Percentiles rank a stretch among this genome's conserved stretches.
phyloP scores from a whole-genome alignment of 2,329 filamentous ascomycete species.

The Fusarium torreyae region DNA sequence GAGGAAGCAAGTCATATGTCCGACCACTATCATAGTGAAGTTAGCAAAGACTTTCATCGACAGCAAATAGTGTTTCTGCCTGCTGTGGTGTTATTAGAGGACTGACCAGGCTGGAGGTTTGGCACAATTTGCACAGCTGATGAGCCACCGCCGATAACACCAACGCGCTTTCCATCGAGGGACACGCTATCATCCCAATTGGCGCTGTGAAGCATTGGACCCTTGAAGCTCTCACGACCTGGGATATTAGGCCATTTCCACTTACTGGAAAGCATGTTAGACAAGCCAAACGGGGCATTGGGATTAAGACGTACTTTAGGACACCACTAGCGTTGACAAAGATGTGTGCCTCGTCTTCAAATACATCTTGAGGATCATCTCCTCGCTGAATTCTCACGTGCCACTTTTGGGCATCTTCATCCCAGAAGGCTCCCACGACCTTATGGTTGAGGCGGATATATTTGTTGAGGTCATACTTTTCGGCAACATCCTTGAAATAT shows the following conservation, averaged over 20 bases:
- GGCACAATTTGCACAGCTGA: neutral
- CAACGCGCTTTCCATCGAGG: neutral
- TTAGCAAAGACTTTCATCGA: no score
- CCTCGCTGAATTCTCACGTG: neutral
- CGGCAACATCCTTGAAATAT: constrained; percentile 9
- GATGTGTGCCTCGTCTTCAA: constrained; percentile 1
- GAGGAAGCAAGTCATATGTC: no score
- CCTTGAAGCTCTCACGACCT: constrained; percentile 9
- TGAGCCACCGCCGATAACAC: neutral
- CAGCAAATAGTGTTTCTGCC: no score
- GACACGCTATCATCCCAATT: constrained; percentile 3
- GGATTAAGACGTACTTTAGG: neutral
- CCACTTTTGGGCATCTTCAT: constrained; percentile 1
- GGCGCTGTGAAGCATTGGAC: constrained; percentile 9
- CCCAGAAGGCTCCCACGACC: neutral
- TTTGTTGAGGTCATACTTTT: neutral
- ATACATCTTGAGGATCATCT: neutral
- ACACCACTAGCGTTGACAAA: constrained; percentile 15
- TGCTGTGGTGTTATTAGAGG: no score
- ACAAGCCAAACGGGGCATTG: no score
- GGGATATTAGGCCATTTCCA: constrained; percentile 21
- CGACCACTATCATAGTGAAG: no score
- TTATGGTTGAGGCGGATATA: neutral
- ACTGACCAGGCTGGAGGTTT: neutral
- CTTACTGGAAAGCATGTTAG: neutral